Evolutionary conservation across 768 basidiomycete genomes (phyloP).

Genomic region (Russula earlei): DNA sequence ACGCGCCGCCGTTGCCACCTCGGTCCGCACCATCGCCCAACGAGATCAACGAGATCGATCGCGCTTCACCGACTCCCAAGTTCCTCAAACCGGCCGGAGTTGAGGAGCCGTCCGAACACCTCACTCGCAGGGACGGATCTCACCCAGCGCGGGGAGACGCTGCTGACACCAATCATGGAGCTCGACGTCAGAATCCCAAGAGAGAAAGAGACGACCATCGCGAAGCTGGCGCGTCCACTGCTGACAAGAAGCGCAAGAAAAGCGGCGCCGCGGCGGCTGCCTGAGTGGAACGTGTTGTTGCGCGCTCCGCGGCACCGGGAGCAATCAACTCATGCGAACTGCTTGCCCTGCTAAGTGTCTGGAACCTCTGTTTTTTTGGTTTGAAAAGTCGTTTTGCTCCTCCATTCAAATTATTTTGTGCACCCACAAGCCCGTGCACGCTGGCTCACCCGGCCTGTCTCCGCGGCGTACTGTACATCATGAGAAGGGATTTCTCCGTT

Average conservation of each 20-base stretch:
- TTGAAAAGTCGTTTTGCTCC: background rate
- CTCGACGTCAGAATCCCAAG: conserved; percentile 9
- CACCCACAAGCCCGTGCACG: background rate
- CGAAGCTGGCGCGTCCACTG: background rate
- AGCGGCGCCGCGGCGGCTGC: conserved; percentile 16
- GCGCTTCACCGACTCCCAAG: background rate
- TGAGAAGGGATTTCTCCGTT: background rate
- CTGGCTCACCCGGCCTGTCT: background rate
- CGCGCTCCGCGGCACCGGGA: conserved; percentile 10
- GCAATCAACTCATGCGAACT: too few relatives aligned
- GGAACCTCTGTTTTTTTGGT: background rate
- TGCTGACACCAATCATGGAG: background rate
- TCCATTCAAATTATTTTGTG: background rate
- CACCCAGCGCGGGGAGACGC: background rate
- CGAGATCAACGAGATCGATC: background rate
- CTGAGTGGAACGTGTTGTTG: background rate
- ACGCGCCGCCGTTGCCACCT: background rate
- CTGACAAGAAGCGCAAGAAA: conserved; percentile 10
- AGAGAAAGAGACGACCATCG: conserved; percentile 10
- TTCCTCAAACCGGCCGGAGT: conserved; percentile 15
- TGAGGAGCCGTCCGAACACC: conserved; percentile 4
- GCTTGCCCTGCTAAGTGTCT: background rate
- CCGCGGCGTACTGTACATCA: background rate
- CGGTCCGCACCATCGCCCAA: background rate
- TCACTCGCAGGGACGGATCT: conserved; percentile 7